Percentiles rank a stretch among this genome's conserved stretches.
Evolutionary conservation across 139 green algal species (phyloP).

Genomic region (Chlamydomonas asymmetrica): DNA sequence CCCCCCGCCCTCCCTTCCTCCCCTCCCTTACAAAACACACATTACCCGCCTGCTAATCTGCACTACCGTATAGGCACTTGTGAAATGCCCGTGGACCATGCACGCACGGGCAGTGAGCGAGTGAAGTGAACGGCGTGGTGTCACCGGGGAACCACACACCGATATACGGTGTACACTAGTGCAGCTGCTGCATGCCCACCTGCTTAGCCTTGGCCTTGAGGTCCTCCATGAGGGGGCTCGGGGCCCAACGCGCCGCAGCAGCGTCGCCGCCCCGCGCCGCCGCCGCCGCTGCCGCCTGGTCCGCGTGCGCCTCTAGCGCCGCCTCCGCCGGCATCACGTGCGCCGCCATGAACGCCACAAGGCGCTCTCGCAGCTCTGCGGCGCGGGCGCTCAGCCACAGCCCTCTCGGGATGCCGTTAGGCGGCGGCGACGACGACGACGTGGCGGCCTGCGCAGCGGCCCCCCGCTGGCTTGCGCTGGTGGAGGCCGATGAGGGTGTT

Average conservation of each 20-base stretch:
- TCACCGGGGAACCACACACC: no score
- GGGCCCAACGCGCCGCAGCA: constrained; percentile 61
- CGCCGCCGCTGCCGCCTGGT: constrained; percentile 6
- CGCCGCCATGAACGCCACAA: constrained; percentile 80
- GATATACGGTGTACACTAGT: no score
- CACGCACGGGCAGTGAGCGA: no score
- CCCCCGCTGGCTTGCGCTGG: neutral
- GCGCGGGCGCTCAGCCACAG: constrained; percentile 29
- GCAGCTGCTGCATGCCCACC: constrained; percentile 13
- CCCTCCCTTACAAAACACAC: no score
- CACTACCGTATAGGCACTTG: no score
- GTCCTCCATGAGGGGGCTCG: constrained; percentile 79
- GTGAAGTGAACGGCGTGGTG: no score
- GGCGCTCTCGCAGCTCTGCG: constrained; percentile 36
- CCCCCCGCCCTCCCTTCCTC: no score
- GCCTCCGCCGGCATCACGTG: constrained; percentile 77
- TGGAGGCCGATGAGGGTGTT: neutral
- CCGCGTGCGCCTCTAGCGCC: constrained; percentile 49
- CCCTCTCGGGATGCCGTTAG: neutral
- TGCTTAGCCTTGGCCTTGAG: constrained; percentile 77
- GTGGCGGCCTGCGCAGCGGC: constrained; percentile 5
- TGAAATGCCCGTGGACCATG: no score
- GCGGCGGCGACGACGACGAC: neutral
- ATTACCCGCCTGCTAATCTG: no score
- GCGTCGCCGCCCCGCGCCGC: neutral